Percentiles rank a stretch among this genome's conserved stretches.
Conservation (phyloP, 768 basidiomycete genomes). For the Suillus cothurnatus region DNA sequence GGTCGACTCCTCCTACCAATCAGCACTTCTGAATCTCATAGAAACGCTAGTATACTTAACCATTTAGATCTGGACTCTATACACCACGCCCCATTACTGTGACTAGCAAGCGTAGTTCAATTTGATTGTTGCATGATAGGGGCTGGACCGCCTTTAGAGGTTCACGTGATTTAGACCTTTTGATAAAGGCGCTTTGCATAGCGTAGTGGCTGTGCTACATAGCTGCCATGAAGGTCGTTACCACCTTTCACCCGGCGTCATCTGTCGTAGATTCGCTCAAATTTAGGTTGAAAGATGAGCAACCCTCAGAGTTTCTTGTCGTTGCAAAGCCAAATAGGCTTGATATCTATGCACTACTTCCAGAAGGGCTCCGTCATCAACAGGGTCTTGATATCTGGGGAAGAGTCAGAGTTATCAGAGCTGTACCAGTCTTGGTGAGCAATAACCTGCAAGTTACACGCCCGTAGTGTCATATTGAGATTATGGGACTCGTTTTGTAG, state of each 20-base stretch:
- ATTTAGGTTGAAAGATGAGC: conserved; percentile 57
- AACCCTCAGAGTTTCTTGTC: conserved; percentile 61
- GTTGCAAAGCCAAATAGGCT: conserved; percentile 67
- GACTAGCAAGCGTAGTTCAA: not conserved
- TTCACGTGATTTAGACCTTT: not conserved
- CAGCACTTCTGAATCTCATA: conserved; percentile 14
- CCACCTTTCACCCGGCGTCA: conserved; percentile 77
- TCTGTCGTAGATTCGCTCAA: conserved; percentile 71
- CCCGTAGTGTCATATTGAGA: not conserved
- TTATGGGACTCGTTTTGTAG: conserved; percentile 7
- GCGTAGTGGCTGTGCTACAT: not conserved
- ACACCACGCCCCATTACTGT: not conserved
- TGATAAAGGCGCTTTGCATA: not conserved
- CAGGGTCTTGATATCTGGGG: conserved; percentile 72
- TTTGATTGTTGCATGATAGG: not conserved
- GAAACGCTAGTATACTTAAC: not conserved
- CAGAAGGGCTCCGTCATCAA: conserved; percentile 61
- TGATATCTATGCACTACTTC: conserved; percentile 66
- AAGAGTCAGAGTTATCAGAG: conserved; percentile 56
- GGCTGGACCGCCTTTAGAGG: not conserved
- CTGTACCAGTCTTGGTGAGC: conserved; percentile 56
- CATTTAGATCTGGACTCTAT: not conserved
- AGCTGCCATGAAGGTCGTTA: conserved; percentile 55
- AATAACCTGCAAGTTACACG: not conserved
- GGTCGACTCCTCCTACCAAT: not conserved